Evolutionary conservation across 2,329 filamentous ascomycete genomes (phyloP).

Genomic region (Xylaria polymorpha): DNA sequence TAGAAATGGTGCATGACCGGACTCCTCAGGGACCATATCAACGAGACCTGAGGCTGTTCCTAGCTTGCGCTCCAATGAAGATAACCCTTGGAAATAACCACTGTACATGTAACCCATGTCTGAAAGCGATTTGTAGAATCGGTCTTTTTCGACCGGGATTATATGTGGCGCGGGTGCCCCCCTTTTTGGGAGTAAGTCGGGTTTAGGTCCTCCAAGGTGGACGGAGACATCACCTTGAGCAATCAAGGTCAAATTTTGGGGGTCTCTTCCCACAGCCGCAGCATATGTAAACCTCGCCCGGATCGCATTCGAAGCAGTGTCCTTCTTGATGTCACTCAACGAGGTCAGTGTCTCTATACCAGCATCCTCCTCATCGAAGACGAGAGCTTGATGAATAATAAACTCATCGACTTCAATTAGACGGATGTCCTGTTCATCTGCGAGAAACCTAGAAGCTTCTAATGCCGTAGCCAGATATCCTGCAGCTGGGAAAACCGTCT

Average conservation of each 20-base stretch:
- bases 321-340: background rate
- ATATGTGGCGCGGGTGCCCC: background rate
- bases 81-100: background rate
- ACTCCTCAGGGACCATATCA: background rate
- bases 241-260: background rate
- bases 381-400: background rate
- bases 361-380: background rate
- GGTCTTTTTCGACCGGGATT: background rate
- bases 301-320: background rate
- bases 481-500: slow-evolving; percentile 7
- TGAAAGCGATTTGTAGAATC: background rate
- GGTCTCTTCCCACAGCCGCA: background rate
- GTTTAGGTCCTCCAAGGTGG: background rate
- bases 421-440: background rate
- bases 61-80: background rate
- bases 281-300: background rate
- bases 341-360: background rate
- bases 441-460: background rate
- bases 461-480: background rate
- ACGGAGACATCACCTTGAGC: background rate
- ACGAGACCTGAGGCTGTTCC: background rate
- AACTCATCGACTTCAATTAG: slow-evolving; percentile 1
- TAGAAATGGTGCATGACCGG: background rate
- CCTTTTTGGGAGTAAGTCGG: background rate
- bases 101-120: background rate